Conservation (phyloP, 768 basidiomycete genomes). For the Suillus hirtellus region DNA sequence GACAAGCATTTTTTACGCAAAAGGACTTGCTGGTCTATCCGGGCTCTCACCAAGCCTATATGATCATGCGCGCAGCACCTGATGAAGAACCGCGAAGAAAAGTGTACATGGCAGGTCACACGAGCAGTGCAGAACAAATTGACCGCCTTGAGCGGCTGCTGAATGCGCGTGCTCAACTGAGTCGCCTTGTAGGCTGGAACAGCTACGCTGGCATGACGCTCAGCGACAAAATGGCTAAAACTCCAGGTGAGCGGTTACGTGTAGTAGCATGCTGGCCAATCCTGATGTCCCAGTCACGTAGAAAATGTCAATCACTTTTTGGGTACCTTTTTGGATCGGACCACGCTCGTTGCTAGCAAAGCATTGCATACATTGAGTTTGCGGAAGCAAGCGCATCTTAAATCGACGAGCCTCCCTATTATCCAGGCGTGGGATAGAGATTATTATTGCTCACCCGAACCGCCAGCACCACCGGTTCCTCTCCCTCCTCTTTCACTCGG, state of each 20-base stretch:
- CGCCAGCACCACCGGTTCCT: constrained; percentile 71
- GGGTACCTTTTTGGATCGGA: constrained; percentile 76
- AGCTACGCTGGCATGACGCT: constrained; percentile 88
- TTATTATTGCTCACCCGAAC: constrained; percentile 83
- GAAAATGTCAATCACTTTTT: constrained; percentile 90
- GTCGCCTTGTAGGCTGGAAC: constrained; percentile 78
- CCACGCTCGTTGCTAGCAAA: constrained; percentile 69
- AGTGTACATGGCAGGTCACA: constrained; percentile 81
- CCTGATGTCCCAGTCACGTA: constrained; percentile 26
- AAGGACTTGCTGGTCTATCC: constrained; percentile 81
- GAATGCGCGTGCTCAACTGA: constrained; percentile 76
- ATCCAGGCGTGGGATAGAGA: constrained; percentile 98
- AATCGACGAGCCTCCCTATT: constrained; percentile 53
- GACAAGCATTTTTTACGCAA: constrained; percentile 76
- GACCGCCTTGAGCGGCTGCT: constrained; percentile 76
- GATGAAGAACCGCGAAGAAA: constrained; percentile 78
- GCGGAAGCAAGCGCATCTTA: constrained; percentile 76
- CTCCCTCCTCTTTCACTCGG: constrained; percentile 81
- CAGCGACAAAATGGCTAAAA: constrained; percentile 96
- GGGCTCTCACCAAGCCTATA: constrained; percentile 85
- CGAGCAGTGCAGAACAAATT: constrained; percentile 73
- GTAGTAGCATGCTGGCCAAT: neutral
- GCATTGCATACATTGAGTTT: constrained; percentile 68
- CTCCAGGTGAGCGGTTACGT: constrained; percentile 61
- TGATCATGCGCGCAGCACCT: constrained; percentile 90